Evolutionary conservation across 352 stramenopile species (phyloP).

Genomic region (Chrysophaeum taylorii): DNA sequence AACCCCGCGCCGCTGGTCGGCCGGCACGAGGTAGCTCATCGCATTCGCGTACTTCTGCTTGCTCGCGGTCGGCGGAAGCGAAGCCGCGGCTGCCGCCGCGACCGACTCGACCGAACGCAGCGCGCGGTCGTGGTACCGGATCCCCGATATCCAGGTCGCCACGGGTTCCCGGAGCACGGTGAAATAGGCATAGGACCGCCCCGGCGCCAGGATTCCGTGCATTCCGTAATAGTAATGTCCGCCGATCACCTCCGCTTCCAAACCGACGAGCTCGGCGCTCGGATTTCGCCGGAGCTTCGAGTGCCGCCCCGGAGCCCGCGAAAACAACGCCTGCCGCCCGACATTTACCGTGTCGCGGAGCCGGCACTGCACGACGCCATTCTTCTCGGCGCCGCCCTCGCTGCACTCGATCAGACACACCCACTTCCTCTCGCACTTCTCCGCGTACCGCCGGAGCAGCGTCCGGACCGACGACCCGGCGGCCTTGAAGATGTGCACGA

Average conservation of each 20-base stretch:
- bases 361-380: not conserved
- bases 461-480: not conserved
- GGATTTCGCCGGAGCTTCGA: not conserved
- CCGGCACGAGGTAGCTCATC: not conserved
- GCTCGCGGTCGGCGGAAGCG: not conserved
- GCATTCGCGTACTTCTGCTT: not conserved
- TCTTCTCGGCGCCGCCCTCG: not conserved
- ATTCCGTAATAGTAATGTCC: slow-evolving; percentile 5
- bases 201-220: not conserved
- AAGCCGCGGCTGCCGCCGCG: not conserved
- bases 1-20: not conserved
- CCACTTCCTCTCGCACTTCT: not conserved
- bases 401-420: not conserved
- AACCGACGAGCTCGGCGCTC: not conserved
- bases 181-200: not conserved
- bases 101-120: not conserved
- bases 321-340: not conserved
- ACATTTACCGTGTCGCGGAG: not conserved
- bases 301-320: not conserved
- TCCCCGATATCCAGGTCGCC: slow-evolving; percentile 2
- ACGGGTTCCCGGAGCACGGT: not conserved
- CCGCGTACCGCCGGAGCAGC: not conserved
- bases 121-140: not conserved
- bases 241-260: not conserved
- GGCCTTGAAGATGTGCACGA: slow-evolving; percentile 11